Base-by-base conservation (phyloP, 2,329 filamentous ascomycete species). In the Colletotrichum cereale region DNA sequence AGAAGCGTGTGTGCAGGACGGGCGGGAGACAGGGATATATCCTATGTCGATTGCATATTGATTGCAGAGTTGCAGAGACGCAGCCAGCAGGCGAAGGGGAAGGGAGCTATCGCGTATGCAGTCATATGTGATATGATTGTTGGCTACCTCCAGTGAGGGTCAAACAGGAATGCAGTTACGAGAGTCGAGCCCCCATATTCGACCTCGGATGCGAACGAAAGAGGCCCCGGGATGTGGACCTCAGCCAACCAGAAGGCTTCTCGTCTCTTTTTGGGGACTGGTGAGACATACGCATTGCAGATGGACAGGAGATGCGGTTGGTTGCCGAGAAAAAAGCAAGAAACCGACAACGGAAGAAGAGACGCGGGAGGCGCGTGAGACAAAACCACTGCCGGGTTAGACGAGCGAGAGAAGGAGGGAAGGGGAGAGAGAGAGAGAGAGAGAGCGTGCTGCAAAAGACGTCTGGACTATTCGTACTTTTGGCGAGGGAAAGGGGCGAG, bases 161-260 rank as follows among this genome's bases (percentile, higher is more conserved):
- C 56, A 61, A 48, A 36, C 42, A 42, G 64, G 24, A 42, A 34
- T 21, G 42, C 50, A 52, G 55, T 52, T 63, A 68, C 42, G 55
- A 66, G 62, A 55, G 40, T 47, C 44, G 31, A 24, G 58, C 44
- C 64, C 64, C 68, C 58, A 48, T 71, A 58, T 60, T 60, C 68
- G 58, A 71, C 48, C 68, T 68, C 68, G 47, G 67, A 71, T 71
- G 68, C 68, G 68, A 71, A 63, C 53, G 65, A 63, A 68, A 63
- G 60, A 71, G 52, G 42, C 47, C 65, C 65, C 31, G 31, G 21
- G 52, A 36, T 40, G 58, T 63, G 57, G 57, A 24, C 44, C 31
- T 34, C 38, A 44, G 26, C 68, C 68, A 71, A 71, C 65, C 68
- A 68, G 38, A 55, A 24, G 29, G 24, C 12, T n/a, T 24, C 65